Conservation (phyloP, 306 rosid species). For the Abrus precatorius region DNA sequence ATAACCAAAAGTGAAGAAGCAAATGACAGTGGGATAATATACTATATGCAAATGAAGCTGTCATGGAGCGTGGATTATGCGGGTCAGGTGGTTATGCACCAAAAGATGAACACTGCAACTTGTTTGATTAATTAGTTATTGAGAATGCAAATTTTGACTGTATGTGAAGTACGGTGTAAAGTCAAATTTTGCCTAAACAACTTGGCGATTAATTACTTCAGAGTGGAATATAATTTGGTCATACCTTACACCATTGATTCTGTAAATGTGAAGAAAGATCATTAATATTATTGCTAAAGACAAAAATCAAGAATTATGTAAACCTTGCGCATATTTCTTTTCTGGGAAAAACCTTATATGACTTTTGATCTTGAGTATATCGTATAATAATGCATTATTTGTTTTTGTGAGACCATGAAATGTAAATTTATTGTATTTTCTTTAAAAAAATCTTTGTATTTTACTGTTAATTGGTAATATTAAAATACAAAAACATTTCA, state of each 20-base stretch:
- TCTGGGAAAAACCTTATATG: too few species aligned
- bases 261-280: background rate
- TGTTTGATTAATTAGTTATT: background rate
- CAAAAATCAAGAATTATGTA: too few species aligned
- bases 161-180: background rate
- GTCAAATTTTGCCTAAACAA: conserved; percentile 35
- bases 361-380: background rate
- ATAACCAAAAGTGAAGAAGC: conserved; percentile 17
- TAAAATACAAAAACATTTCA: background rate
- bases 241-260: background rate
- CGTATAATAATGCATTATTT: too few species aligned
- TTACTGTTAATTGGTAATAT: background rate
- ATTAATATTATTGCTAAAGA: background rate
- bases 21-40: conserved; percentile 27
- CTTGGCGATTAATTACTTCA: background rate
- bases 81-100: background rate
- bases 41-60: background rate
- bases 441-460: background rate
- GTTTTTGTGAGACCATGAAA: too few species aligned
- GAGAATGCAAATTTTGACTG: background rate
- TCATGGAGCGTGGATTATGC: conserved; percentile 8
- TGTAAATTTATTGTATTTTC: background rate
- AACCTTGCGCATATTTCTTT: too few species aligned
- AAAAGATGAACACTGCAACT: background rate
- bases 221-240: background rate